Evolutionary conservation across 768 basidiomycete genomes (phyloP).

Genomic region (Krasilnikovozyma curviuscula): DNA sequence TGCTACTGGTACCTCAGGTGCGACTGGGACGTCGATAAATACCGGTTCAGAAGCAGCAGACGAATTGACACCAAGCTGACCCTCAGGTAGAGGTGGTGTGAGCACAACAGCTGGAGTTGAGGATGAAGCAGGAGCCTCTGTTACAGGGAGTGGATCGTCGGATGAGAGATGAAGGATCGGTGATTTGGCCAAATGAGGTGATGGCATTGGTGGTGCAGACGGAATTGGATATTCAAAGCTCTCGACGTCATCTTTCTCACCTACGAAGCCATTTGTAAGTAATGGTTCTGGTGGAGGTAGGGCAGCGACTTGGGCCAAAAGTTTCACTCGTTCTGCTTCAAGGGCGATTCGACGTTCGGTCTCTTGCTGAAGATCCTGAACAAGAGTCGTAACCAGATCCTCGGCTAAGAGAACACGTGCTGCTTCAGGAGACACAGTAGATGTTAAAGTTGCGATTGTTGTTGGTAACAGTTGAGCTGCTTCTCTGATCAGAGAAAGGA

Average conservation of each 20-base stretch:
- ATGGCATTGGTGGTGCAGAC: no score
- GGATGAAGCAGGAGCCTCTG: no score
- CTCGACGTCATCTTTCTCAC: background rate
- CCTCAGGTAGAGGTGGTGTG: no score
- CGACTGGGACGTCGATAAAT: no score
- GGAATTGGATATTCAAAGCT: no score
- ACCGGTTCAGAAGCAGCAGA: no score
- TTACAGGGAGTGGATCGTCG: no score
- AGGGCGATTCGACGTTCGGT: constrained; percentile 20
- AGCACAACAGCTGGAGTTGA: no score
- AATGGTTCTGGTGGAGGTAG: background rate
- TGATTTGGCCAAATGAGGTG: background rate
- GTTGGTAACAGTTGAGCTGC: background rate
- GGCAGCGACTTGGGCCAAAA: background rate
- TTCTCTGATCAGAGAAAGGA: background rate
- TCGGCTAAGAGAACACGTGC: constrained; percentile 23
- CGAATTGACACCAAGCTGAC: no score
- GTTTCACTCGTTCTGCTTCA: constrained; percentile 19
- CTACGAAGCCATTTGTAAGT: background rate
- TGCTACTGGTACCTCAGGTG: no score
- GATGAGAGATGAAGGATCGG: background rate
- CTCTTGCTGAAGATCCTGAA: constrained; percentile 23
- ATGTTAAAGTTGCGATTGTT: constrained; percentile 6
- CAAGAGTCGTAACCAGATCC: constrained; percentile 21
- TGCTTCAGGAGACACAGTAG: constrained; percentile 13